Evolutionary conservation across 2,329 filamentous ascomycete genomes (phyloP).

Genomic region (Penicillium nordicum): DNA sequence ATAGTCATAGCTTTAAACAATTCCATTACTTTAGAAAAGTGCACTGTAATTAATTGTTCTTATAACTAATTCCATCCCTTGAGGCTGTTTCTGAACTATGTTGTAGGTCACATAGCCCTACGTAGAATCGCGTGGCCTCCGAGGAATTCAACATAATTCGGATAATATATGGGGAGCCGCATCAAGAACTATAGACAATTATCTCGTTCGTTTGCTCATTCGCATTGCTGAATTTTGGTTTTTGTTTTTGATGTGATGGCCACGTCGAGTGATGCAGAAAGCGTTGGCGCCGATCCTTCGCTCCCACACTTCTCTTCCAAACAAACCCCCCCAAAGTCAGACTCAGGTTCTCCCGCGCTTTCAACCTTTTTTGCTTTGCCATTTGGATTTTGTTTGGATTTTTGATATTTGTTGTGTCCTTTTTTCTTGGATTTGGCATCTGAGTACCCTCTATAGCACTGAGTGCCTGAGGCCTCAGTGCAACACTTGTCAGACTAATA

Average conservation of each 20-base stretch:
- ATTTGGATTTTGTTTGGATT: not conserved
- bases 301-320: slow-evolving; percentile 23
- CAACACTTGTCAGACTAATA: slow-evolving; percentile 28
- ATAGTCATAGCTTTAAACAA: not conserved
- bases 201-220: not conserved
- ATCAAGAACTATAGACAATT: not conserved
- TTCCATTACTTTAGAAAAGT: not conserved
- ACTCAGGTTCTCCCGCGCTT: slow-evolving; percentile 9
- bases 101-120: slow-evolving; percentile 2
- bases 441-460: slow-evolving; percentile 25
- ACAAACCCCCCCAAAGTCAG: slow-evolving; percentile 19
- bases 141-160: slow-evolving; percentile 13
- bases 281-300: slow-evolving; percentile 24
- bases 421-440: not conserved
- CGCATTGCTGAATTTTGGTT: not conserved
- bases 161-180: not conserved
- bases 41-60: not conserved
- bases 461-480: slow-evolving; percentile 33
- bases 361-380: slow-evolving; percentile 6
- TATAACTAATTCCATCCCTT: not conserved
- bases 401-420: not conserved
- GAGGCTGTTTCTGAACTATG: not conserved
- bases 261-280: slow-evolving; percentile 25
- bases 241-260: slow-evolving; percentile 15
- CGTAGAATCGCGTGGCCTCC: slow-evolving; percentile 12